phyloP scores from a whole-genome alignment of 2,329 filamentous ascomycete genomes.

The Diaporthe citriasiana region DNA sequence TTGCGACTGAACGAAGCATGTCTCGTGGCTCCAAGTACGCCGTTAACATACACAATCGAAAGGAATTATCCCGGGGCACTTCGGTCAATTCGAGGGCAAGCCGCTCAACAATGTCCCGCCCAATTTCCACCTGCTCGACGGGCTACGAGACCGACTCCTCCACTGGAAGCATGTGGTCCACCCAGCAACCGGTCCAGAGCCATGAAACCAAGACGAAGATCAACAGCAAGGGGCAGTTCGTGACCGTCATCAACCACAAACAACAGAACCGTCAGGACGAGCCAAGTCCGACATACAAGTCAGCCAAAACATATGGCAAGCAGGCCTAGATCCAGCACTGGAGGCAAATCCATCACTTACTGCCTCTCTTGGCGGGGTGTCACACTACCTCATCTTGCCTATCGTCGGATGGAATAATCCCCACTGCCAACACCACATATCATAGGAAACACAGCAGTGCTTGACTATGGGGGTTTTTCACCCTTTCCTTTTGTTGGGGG shows the following conservation, averaged over 20 bases:
- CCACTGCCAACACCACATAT: neutral
- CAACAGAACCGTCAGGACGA: conserved; percentile 16
- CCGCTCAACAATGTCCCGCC: conserved; percentile 26
- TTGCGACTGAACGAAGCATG: conserved; percentile 21
- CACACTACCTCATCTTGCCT: neutral
- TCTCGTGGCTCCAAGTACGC: conserved; percentile 34
- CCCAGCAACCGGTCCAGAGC: conserved; percentile 25
- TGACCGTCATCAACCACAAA: conserved; percentile 39
- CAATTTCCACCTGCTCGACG: conserved; percentile 20
- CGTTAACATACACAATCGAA: conserved; percentile 33
- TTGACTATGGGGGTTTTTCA: neutral
- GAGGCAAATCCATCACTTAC: neutral
- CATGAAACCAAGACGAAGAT: conserved; percentile 33
- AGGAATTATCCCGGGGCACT: neutral
- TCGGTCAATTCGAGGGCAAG: conserved; percentile 36
- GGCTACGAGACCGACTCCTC: conserved; percentile 32
- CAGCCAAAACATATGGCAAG: conserved; percentile 8
- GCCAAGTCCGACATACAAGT: conserved; percentile 24
- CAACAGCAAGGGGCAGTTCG: conserved; percentile 35
- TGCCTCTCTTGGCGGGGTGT: neutral
- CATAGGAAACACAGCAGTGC: neutral
- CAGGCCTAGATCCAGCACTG: neutral
- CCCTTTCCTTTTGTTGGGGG: neutral
- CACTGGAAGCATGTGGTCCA: neutral
- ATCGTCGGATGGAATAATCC: neutral